A percentile compares a stretch with the other conserved stretches of the same genome.
phyloP scores from a whole-genome alignment of 1,139 yeast species.

The Ogataea hybrid region DNA sequence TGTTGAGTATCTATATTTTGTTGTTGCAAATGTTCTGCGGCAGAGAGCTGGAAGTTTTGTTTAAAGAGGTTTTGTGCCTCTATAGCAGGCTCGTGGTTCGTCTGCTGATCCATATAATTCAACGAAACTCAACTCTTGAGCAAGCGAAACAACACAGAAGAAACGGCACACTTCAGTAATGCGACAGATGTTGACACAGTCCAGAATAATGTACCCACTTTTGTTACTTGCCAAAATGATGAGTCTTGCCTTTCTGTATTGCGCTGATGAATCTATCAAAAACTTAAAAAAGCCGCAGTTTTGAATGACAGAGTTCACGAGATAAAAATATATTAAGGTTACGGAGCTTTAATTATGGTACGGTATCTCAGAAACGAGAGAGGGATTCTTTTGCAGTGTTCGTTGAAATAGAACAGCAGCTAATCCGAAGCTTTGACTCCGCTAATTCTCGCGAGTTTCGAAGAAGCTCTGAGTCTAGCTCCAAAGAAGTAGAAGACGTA shows the following conservation, averaged over 20 bases:
- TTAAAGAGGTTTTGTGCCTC: conserved; percentile 4
- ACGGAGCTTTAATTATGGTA: not conserved
- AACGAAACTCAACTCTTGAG: not conserved
- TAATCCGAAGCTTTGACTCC: conserved; percentile 6
- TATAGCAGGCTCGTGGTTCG: conserved; percentile 2
- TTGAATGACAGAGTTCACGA: not conserved
- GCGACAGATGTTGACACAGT: not conserved
- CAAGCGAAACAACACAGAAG: not conserved
- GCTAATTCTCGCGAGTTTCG: conserved; percentile 38
- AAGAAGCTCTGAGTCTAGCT: conserved; percentile 38
- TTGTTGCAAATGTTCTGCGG: conserved; percentile 9
- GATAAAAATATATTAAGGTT: not conserved
- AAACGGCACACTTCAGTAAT: not conserved
- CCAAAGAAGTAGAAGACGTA: conserved; percentile 49
- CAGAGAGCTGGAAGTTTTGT: conserved; percentile 3
- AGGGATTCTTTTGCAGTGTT: not conserved
- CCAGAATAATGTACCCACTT: not conserved
- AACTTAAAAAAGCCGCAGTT: conserved; percentile 4
- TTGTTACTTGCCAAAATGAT: not conserved
- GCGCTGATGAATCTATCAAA: conserved; percentile 7
- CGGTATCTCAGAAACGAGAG: not conserved
- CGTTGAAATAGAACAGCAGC: not conserved
- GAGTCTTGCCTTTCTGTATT: conserved; percentile 6
- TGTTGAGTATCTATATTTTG: conserved; percentile 14
- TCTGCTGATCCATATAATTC: conserved; percentile 3